Conservation (phyloP, 768 basidiomycete species). For the Suillus discolor region DNA sequence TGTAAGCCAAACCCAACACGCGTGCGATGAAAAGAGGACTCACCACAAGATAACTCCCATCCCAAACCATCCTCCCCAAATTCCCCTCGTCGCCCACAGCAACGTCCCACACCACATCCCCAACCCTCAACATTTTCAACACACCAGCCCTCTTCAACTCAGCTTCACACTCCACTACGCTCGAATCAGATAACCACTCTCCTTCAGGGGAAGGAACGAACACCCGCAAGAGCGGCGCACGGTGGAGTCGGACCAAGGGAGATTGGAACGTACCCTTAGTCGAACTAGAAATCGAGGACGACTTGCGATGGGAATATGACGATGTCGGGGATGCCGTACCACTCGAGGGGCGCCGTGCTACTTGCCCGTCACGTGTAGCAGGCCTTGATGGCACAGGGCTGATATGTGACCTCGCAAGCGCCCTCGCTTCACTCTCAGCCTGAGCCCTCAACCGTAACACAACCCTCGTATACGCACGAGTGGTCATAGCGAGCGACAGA, state of each 20-base stretch:
- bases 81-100: conserved; percentile 88
- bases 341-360: conserved; percentile 41
- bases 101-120: conserved; percentile 87
- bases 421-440: conserved; percentile 60
- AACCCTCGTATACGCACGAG: conserved; percentile 79
- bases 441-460: conserved; percentile 78
- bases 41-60: conserved; percentile 86
- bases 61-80: conserved; percentile 82
- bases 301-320: conserved; percentile 29
- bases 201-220: conserved; percentile 88
- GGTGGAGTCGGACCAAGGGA: conserved; percentile 67
- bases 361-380: conserved; percentile 1
- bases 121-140: conserved; percentile 60
- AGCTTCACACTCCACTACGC: conserved; percentile 80
- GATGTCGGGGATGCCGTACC: conserved; percentile 67
- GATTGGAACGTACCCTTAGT: conserved; percentile 53
- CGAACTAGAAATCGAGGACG: conserved; percentile 20
- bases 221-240: conserved; percentile 77
- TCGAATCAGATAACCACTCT: conserved; percentile 82
- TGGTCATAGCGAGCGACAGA: conserved; percentile 57
- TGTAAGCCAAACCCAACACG: conserved; percentile 15
- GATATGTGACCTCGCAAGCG: conserved; percentile 19
- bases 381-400: conserved; percentile 8
- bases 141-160: conserved; percentile 76
- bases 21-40: background rate